Evolutionary conservation across 148 eudicot genomes (phyloP), one percentile per base, ranked within the genome.

Genomic region (Linanthus parryae): DNA sequence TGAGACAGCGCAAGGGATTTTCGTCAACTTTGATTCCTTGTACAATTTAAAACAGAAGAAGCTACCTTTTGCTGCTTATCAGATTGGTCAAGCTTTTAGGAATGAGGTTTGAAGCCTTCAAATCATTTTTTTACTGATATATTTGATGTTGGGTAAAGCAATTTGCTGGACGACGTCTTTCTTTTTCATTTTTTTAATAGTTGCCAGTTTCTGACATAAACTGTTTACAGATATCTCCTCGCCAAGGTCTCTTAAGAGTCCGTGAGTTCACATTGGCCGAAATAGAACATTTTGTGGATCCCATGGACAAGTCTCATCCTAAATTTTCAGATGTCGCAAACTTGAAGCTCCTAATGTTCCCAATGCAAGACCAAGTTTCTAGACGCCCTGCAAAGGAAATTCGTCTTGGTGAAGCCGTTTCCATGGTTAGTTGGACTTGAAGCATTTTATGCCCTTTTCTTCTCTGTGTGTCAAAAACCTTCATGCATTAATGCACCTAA

Each of bases 221-320:
- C n/a, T n/a, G n/a, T n/a, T 61, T 71, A 46, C 76, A 85, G 97
- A 90, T 90, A 67, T 90, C 97, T 44, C 97, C 97, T 41, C 77
- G 97, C 30, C 97, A 90, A 80, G 95, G 97, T 57, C 95, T 90
- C 52, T 66, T 90, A 27, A 76, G 97, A 75, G 95, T 90, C 54
- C 91, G 97, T 49, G 97, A 90, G 53, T 90, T 90, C 59, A 90
- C 97, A 15, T 67, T 90, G 33, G 95, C 97, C 18, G 95, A 90
- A 66, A 90, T 90, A 35, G 97, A 90, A 65, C 97, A 90, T 57
- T 90, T 90, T 72, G 95, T 90, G 63, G 97, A 90, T 59, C 97
- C 95, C 12, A 81, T 77, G 19, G 88, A 90, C 63, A 90, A 90
- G 67, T 77, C 95, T 56, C 95, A 90, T 61, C 91, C 88, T 11